Base-by-base conservation (phyloP, 495 filamentous ascomycete species). In the Aspergillus sclerotioniger region DNA sequence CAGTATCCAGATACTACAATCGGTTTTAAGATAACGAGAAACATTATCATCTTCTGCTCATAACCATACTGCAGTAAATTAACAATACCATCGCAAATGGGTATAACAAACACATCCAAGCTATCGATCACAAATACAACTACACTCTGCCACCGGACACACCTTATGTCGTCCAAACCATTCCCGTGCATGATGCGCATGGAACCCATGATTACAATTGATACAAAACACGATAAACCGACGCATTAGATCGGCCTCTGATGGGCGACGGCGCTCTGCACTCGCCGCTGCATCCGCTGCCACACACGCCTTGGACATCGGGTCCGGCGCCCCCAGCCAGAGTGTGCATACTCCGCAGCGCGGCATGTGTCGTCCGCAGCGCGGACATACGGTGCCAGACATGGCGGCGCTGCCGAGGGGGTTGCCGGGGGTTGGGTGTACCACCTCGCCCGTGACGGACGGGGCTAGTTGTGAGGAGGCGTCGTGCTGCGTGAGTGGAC, bases 111-210 rank as follows among this genome's bases (percentile, higher is more conserved):
- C 31, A 59, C 43, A 54, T 35, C 33, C 5, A 25, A 51, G 55
- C 58, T 48, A 77, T 35, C 76, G 74, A 70, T 72, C 81, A 76
- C 94, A 98, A 62, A 85, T 82, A 71, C 94, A 98, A 62, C 81
- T 77, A 71, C 94, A 98, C 62, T 94, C 92, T 1, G 91, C 87
- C 17, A 96, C 90, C 0, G 94, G 91, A 73, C 94, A 98, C 61
- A 92, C 84, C 52, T 76, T 80, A 70, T 95, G 88, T 53, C 82
- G 80, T 32, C 73, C 77, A 70, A 98, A 98, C 94, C 94, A 98
- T 61, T 88, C 84, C 58, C 84, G 77, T 10, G 92, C 91, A 71
- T 98, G 94, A 63, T 92, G 86, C 13, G 89, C 85, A 71, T 98
- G 94, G 66, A 90, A 86, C 12, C 90, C 91, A 76, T 98, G 94